Percentiles rank a stretch among this genome's conserved stretches.
Evolutionary conservation across 1,139 yeast genomes (phyloP).

Genomic region (Yamadazyma atmosphaerica): DNA sequence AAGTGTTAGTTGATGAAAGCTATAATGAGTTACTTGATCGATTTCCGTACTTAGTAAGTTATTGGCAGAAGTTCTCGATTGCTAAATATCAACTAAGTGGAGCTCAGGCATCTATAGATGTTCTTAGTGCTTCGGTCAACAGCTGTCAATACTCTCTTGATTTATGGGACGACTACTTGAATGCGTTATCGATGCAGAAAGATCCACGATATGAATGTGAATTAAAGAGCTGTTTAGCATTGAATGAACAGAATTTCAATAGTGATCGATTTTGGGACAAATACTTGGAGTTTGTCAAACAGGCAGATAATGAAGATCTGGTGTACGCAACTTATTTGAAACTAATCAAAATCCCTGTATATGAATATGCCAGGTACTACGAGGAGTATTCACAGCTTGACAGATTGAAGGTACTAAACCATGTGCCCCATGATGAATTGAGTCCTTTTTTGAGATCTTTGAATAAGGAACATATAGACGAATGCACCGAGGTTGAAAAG

Average conservation of each 20-base stretch:
- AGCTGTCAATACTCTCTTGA: conserved; percentile 58
- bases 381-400: conserved; percentile 48
- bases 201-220: conserved; percentile 2
- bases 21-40: conserved; percentile 39
- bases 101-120: conserved; percentile 44
- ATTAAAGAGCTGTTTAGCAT: conserved; percentile 6
- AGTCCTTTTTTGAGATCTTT: conserved; percentile 24
- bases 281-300: conserved; percentile 49
- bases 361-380: conserved; percentile 68
- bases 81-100: conserved; percentile 58
- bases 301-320: conserved; percentile 16
- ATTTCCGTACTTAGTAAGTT: conserved; percentile 57
- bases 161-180: conserved; percentile 67
- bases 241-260: conserved; percentile 57
- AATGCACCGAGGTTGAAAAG: conserved; percentile 29
- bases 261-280: conserved; percentile 70
- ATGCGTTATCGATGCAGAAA: conserved; percentile 32
- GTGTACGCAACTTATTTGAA: conserved; percentile 31
- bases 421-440: conserved; percentile 23
- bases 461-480: conserved; percentile 20
- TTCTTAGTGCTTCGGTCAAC: conserved; percentile 47
- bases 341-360: conserved; percentile 56
- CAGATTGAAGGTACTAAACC: conserved; percentile 32
- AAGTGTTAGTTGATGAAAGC: conserved; percentile 17
- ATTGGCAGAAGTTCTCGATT: conserved; percentile 62